phyloP scores from a whole-genome alignment of 768 basidiomycete genomes.

The Paxillus involutus region DNA sequence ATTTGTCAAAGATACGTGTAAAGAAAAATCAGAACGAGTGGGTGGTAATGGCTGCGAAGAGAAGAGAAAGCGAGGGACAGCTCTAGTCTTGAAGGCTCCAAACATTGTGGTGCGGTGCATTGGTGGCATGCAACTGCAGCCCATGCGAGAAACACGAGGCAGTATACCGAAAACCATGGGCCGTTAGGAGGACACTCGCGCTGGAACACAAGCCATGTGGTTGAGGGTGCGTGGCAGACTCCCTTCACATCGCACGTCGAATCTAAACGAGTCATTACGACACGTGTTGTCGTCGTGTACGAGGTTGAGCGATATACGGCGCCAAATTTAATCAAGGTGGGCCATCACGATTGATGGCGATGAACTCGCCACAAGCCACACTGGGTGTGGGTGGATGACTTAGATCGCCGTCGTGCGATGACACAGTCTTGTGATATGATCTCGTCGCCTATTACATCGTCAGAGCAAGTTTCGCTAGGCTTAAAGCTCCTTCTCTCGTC shows the following conservation, averaged over 20 bases:
- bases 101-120: slow-evolving; percentile 19
- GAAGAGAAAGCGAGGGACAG: slow-evolving; percentile 9
- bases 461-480: slow-evolving; percentile 73
- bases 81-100: slow-evolving; percentile 18
- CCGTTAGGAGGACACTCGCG: background rate
- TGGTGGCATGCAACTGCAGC: slow-evolving; percentile 17
- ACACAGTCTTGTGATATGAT: background rate
- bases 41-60: slow-evolving; percentile 10
- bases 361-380: background rate
- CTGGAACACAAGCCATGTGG: slow-evolving; percentile 1
- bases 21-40: slow-evolving; percentile 7
- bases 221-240: slow-evolving; percentile 2
- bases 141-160: slow-evolving; percentile 36
- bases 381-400: background rate
- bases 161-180: slow-evolving; percentile 5
- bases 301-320: slow-evolving; percentile 2
- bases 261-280: slow-evolving; percentile 5
- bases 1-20: slow-evolving; percentile 23
- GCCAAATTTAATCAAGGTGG: slow-evolving; percentile 11
- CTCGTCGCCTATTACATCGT: slow-evolving; percentile 24
- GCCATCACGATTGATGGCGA: slow-evolving; percentile 11
- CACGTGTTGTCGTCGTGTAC: slow-evolving; percentile 18
- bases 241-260: slow-evolving; percentile 9
- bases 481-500: slow-evolving; percentile 84
- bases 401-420: background rate